Percentiles rank a stretch among this genome's conserved stretches.
These are phyloP conservation scores for Thraustotheca clavata DNA, from an alignment of 352 stramenopile species.

Conservation along the genomic window DNA sequence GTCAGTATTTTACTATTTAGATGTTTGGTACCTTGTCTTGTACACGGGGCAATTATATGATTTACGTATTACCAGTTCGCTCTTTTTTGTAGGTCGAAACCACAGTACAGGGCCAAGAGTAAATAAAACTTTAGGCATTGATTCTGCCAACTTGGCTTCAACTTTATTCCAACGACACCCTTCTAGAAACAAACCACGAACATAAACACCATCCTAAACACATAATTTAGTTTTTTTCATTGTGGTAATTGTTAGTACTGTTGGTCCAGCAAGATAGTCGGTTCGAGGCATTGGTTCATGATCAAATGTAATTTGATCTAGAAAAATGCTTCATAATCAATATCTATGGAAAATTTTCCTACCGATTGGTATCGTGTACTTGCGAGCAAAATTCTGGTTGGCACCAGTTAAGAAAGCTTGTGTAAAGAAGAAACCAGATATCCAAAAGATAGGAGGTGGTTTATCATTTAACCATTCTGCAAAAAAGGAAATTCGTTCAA, in stretches of 20 bases:
- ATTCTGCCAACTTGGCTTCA: constrained; percentile 60
- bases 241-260: constrained; percentile 28
- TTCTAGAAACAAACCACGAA: constrained; percentile 84
- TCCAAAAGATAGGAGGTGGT: constrained; percentile 87
- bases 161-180: constrained; percentile 81
- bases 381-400: constrained; percentile 91
- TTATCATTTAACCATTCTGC: constrained; percentile 84
- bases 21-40: constrained; percentile 69
- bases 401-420: constrained; percentile 93
- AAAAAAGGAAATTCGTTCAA: constrained; percentile 88
- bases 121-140: constrained; percentile 84
- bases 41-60: constrained; percentile 92
- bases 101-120: constrained; percentile 73
- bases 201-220: constrained; percentile 74
- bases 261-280: constrained; percentile 62
- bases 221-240: not conserved
- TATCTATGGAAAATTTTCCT: no score
- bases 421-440: constrained; percentile 95
- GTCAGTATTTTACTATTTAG: no score
- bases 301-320: constrained; percentile 64
- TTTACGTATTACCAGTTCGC: constrained; percentile 47
- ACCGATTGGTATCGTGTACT: constrained; percentile 90
- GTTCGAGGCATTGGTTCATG: constrained; percentile 70
- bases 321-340: no score
- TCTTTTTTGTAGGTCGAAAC: constrained; percentile 74